These are phyloP conservation scores for Naumovozyma castellii DNA, from an alignment of 805 yeast species.

Conservation along the genomic window DNA sequence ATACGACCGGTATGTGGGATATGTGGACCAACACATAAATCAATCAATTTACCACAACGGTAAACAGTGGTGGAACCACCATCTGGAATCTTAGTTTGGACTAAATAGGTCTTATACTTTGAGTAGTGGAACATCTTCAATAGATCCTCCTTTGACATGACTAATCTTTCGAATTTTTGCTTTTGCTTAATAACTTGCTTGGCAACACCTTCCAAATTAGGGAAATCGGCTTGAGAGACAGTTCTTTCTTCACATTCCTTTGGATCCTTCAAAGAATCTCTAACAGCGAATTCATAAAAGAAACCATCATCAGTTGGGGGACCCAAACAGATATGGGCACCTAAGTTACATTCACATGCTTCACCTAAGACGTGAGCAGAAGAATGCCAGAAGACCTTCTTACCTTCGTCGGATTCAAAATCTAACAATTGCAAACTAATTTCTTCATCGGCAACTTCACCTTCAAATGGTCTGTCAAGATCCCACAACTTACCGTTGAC, in stretches of 20 bases:
- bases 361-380: slow-evolving; percentile 97
- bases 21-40: slow-evolving; percentile 96
- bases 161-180: slow-evolving; percentile 90
- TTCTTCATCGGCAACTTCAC: slow-evolving; percentile 36
- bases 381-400: slow-evolving; percentile 96
- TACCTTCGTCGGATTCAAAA: slow-evolving; percentile 90
- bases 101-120: slow-evolving; percentile 86
- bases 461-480: slow-evolving; percentile 85
- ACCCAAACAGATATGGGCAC: slow-evolving; percentile 87
- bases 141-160: slow-evolving; percentile 82
- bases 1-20: slow-evolving; percentile 95
- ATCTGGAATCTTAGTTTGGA: slow-evolving; percentile 84
- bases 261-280: slow-evolving; percentile 24
- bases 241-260: slow-evolving; percentile 68
- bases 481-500: slow-evolving; percentile 92
- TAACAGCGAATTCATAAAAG: slow-evolving; percentile 88
- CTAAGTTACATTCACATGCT: slow-evolving; percentile 92
- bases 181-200: slow-evolving; percentile 88
- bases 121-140: slow-evolving; percentile 91
- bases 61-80: slow-evolving; percentile 94
- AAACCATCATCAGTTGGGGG: slow-evolving; percentile 98
- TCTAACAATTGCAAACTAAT: slow-evolving; percentile 67
- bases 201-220: slow-evolving; percentile 74
- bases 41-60: slow-evolving; percentile 95
- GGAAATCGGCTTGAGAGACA: slow-evolving; percentile 76